Percentiles rank a stretch among this genome's conserved stretches.
Evolutionary conservation across 2,329 filamentous ascomycete genomes (phyloP).

Genomic region (Emericellopsis atlantica): DNA sequence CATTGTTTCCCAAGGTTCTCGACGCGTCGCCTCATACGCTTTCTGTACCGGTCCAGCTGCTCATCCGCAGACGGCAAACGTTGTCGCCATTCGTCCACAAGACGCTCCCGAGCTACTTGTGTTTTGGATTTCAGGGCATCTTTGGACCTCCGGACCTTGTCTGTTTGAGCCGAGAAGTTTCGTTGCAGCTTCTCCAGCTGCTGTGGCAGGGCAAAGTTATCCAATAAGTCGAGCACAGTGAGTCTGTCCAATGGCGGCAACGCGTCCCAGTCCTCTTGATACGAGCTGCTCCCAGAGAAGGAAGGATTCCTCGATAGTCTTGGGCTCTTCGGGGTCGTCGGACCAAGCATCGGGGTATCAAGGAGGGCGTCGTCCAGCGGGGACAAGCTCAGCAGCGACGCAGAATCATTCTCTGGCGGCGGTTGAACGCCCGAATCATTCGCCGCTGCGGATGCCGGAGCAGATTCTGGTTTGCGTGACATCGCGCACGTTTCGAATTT

Average conservation of each 20-base stretch:
- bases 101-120: conserved; percentile 69
- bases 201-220: conserved; percentile 83
- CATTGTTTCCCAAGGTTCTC: conserved; percentile 75
- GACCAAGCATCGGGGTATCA: conserved; percentile 39
- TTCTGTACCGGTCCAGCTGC: conserved; percentile 81
- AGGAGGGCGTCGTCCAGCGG: conserved; percentile 27
- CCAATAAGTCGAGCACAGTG: conserved; percentile 83
- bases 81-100: conserved; percentile 86
- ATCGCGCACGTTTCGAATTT: no score
- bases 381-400: conserved; percentile 26
- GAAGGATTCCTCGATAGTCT: conserved; percentile 64
- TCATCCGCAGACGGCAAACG: conserved; percentile 80
- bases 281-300: conserved; percentile 74
- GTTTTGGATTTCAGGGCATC: conserved; percentile 68
- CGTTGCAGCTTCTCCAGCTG: conserved; percentile 84
- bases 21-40: conserved; percentile 78
- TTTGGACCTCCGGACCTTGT: conserved; percentile 72
- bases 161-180: conserved; percentile 68
- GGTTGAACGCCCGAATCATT: no score
- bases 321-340: conserved; percentile 33
- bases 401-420: conserved; percentile 6
- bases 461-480: no score
- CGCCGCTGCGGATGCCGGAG: no score
- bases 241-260: conserved; percentile 83
- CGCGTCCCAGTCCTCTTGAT: conserved; percentile 77